phyloP scores from a whole-genome alignment of 2,329 filamentous ascomycete species.

The Fusarium begoniae region DNA sequence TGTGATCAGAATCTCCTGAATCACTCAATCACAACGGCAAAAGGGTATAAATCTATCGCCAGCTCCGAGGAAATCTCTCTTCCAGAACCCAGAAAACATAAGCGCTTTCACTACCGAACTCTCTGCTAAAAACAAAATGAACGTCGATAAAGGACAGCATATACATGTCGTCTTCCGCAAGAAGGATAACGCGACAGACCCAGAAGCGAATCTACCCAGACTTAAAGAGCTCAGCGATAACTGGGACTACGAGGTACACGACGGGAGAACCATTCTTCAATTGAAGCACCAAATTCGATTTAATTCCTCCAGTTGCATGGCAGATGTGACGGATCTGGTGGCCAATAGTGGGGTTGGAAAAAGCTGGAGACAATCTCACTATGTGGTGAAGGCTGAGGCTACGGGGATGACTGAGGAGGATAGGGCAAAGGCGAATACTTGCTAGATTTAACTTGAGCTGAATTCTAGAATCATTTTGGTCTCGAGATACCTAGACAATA shows the following conservation, averaged over 20 bases:
- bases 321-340: background rate
- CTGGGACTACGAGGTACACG: background rate
- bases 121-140: background rate
- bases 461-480: background rate
- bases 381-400: background rate
- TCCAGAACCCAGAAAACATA: background rate
- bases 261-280: background rate
- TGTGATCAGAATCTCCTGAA: too few species aligned
- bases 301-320: too few species aligned
- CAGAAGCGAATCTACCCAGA: background rate
- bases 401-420: background rate
- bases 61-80: too few species aligned
- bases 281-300: background rate
- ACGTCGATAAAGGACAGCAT: background rate
- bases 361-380: background rate
- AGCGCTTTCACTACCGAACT: too few species aligned
- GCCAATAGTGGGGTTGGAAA: background rate
- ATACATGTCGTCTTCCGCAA: background rate
- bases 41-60: too few species aligned
- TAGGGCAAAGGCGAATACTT: background rate
- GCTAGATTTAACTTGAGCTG: background rate
- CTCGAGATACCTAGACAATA: background rate
- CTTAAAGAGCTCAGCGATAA: background rate
- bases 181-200: background rate
- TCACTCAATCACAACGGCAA: too few species aligned